Evolutionary conservation across 768 basidiomycete species (phyloP).

Genomic region (Pleurotus giganteus): DNA sequence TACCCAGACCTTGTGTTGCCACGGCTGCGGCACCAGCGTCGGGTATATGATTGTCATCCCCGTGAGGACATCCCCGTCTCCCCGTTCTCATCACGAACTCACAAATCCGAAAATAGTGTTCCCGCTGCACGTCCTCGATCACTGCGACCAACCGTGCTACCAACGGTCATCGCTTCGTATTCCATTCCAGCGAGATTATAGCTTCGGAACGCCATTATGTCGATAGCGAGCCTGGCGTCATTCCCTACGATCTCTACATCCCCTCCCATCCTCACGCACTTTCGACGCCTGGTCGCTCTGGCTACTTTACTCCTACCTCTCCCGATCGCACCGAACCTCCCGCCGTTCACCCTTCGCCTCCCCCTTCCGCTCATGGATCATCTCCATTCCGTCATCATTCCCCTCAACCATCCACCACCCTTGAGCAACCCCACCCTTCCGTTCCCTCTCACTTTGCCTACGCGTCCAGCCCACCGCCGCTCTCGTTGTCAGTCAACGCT

Average conservation of each 20-base stretch:
- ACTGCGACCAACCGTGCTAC: constrained; percentile 66
- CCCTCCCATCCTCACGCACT: constrained; percentile 21
- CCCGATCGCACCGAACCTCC: constrained; percentile 35
- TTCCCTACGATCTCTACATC: constrained; percentile 35
- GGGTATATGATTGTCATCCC: constrained; percentile 84
- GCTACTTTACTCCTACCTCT: constrained; percentile 36
- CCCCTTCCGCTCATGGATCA: constrained; percentile 16
- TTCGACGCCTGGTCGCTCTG: constrained; percentile 26
- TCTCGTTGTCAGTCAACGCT: constrained; percentile 22
- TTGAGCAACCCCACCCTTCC: constrained; percentile 13
- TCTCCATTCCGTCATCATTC: constrained; percentile 25
- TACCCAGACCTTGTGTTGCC: constrained; percentile 79
- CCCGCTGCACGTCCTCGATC: constrained; percentile 71
- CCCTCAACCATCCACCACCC: constrained; percentile 16
- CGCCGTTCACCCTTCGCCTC: constrained; percentile 21
- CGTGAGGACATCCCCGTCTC: constrained; percentile 24
- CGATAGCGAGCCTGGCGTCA: constrained; percentile 60
- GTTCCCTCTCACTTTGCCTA: constrained; percentile 9
- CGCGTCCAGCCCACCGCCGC: constrained; percentile 24
- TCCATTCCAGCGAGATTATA: constrained; percentile 69
- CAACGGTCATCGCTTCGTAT: constrained; percentile 86
- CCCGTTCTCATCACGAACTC: constrained; percentile 4
- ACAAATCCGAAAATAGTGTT: constrained; percentile 39
- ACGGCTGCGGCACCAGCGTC: constrained; percentile 69
- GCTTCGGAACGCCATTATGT: constrained; percentile 66